A percentile compares a stretch with the other conserved stretches of the same genome.
These are phyloP conservation scores for Fusarium verrucosum DNA, from an alignment of 2,329 filamentous ascomycete genomes.

Conservation along the genomic window DNA sequence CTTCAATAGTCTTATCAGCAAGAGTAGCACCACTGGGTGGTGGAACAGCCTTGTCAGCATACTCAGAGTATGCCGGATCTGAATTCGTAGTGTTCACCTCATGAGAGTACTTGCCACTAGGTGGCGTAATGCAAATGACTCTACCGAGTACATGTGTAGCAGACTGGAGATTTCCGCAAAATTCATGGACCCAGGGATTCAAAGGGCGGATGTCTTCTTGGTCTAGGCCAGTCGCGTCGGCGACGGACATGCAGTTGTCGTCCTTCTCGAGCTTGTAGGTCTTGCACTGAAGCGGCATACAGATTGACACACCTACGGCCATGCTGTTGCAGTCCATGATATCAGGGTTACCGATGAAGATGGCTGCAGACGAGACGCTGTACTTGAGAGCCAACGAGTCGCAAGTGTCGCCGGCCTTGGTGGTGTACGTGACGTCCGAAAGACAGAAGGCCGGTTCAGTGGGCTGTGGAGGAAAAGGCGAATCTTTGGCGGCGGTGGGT, in stretches of 20 bases:
- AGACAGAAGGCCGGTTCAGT: slow-evolving; percentile 19
- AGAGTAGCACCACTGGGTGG: not conserved
- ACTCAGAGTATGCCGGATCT: not conserved
- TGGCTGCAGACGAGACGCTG: slow-evolving; percentile 22
- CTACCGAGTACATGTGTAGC: not conserved
- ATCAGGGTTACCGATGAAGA: slow-evolving; percentile 18
- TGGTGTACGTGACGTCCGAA: slow-evolving; percentile 2
- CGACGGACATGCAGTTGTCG: not conserved
- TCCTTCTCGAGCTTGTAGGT: not conserved
- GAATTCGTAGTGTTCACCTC: not conserved
- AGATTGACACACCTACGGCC: not conserved
- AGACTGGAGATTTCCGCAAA: not conserved
- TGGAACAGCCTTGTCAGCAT: not conserved
- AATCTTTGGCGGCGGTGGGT: slow-evolving; percentile 5
- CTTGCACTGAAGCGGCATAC: slow-evolving; percentile 22
- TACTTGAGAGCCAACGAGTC: slow-evolving; percentile 19
- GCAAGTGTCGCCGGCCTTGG: slow-evolving; percentile 10
- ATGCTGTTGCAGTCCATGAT: slow-evolving; percentile 20
- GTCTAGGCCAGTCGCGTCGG: not conserved
- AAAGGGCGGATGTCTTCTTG: not conserved
- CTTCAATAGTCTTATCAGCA: not conserved
- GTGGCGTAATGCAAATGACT: not conserved
- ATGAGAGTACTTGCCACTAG: not conserved
- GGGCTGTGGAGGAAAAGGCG: slow-evolving; percentile 2
- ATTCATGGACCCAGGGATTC: not conserved